Conservation (phyloP, 805 yeast species). For the Gaillardinia entomophila region DNA sequence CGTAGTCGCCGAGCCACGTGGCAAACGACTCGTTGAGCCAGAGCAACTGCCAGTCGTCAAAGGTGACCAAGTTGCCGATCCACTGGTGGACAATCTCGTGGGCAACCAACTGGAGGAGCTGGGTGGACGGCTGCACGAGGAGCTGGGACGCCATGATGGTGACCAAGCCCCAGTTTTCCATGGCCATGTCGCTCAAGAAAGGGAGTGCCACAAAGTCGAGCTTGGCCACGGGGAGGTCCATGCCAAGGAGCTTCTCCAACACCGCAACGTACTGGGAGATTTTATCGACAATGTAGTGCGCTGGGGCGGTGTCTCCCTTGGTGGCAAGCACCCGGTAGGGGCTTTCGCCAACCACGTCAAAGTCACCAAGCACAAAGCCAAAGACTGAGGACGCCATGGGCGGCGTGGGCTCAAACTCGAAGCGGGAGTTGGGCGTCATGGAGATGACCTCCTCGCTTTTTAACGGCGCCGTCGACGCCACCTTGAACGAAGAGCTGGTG, state of each 20-base stretch:
- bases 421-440: constrained; percentile 9
- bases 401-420: constrained; percentile 49
- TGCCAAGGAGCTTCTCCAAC: constrained; percentile 39
- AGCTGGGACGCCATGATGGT: constrained; percentile 51
- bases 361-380: constrained; percentile 65
- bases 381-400: constrained; percentile 59
- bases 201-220: constrained; percentile 67
- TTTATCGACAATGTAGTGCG: constrained; percentile 1
- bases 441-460: constrained; percentile 8
- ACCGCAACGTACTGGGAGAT: constrained; percentile 46
- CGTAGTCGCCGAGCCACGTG: constrained; percentile 57
- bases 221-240: constrained; percentile 53
- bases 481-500: constrained; percentile 42
- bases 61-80: constrained; percentile 65
- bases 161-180: constrained; percentile 74
- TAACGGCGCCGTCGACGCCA: constrained; percentile 45
- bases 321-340: constrained; percentile 10
- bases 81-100: constrained; percentile 80
- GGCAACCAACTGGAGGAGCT: constrained; percentile 50
- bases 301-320: neutral
- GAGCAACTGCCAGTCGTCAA: constrained; percentile 60
- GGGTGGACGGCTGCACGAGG: constrained; percentile 15
- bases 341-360: constrained; percentile 44
- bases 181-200: constrained; percentile 69
- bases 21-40: constrained; percentile 82